These are phyloP conservation scores for Pseudomicrostroma phylloplanum DNA, from an alignment of 1,284 basidiomycete genomes.

Conservation along the genomic window DNA sequence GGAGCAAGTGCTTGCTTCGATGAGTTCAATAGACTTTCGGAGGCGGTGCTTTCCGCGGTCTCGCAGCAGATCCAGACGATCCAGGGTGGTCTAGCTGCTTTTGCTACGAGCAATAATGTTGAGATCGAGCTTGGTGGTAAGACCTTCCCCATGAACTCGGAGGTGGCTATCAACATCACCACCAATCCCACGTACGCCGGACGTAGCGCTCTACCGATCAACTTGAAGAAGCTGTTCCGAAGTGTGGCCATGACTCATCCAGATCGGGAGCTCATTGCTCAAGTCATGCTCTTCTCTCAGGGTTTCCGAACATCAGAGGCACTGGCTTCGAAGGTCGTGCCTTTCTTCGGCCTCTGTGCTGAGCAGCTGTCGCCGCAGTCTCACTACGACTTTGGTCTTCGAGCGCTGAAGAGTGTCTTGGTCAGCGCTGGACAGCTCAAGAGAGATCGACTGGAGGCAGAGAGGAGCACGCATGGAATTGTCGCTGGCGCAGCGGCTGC, in stretches of 20 bases:
- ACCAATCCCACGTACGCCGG: conserved; percentile 95
- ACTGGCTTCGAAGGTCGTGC: conserved; percentile 93
- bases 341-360: conserved; percentile 96
- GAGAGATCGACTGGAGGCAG: conserved; percentile 58
- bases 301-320: conserved; percentile 96
- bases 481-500: conserved; percentile 16
- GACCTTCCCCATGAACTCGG: conserved; percentile 81
- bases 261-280: conserved; percentile 94
- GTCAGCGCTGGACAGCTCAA: conserved; percentile 96
- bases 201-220: conserved; percentile 91
- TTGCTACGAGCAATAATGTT: conserved; percentile 76
- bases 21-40: conserved; percentile 79
- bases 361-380: conserved; percentile 95
- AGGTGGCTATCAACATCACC: conserved; percentile 93
- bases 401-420: conserved; percentile 92
- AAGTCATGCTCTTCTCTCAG: conserved; percentile 98
- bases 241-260: conserved; percentile 99
- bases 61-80: conserved; percentile 99
- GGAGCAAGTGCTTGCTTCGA: conserved; percentile 68
- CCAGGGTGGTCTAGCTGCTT: conserved; percentile 80
- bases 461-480: conserved; percentile 49
- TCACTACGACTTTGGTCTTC: conserved; percentile 98
- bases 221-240: conserved; percentile 85
- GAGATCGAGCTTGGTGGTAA: conserved; percentile 65
- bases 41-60: conserved; percentile 93